Evolutionary conservation across 78 protist species (phyloP).

Genomic region (Planoprotostelium fungivorum): DNA sequence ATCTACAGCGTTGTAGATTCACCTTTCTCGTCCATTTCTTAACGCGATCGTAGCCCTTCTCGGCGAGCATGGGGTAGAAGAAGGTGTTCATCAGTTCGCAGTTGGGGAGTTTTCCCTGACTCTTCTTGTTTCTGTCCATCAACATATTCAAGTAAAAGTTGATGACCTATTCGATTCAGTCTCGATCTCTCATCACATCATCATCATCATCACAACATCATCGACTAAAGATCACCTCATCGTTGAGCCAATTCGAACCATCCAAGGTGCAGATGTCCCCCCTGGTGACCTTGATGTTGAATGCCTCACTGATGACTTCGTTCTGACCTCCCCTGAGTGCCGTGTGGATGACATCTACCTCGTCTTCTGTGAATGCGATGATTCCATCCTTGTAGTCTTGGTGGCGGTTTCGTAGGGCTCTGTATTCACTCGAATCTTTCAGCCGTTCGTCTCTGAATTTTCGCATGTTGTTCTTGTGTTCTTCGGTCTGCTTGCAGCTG

Average conservation of each 20-base stretch:
- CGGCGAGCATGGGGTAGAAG: conserved; percentile 59
- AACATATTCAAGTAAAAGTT: conserved; percentile 44
- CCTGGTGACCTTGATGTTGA: background rate
- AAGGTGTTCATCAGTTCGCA: conserved; percentile 66
- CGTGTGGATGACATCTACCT: too few species aligned
- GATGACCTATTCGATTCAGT: conserved; percentile 6
- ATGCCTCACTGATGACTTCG: background rate
- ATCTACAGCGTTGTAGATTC: background rate
- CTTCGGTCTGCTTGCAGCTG: too few species aligned
- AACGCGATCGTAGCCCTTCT: conserved; percentile 55
- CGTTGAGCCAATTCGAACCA: conserved; percentile 57
- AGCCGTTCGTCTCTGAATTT: too few species aligned
- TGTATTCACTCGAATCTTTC: too few species aligned
- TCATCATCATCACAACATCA: too few species aligned
- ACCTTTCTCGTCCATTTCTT: conserved; percentile 72
- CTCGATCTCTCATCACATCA: too few species aligned
- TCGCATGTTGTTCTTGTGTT: too few species aligned
- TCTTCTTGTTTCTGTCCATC: conserved; percentile 8
- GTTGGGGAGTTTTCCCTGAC: background rate
- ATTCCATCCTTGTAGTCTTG: too few species aligned
- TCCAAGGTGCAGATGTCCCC: conserved; percentile 9
- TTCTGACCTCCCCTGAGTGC: conserved; percentile 7
- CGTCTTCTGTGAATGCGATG: too few species aligned
- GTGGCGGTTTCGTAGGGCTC: too few species aligned
- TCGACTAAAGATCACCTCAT: conserved; percentile 15